These are phyloP conservation scores for Eucalyptus pauciflora DNA, from an alignment of 345 rosid species.

Conservation along the genomic window DNA sequence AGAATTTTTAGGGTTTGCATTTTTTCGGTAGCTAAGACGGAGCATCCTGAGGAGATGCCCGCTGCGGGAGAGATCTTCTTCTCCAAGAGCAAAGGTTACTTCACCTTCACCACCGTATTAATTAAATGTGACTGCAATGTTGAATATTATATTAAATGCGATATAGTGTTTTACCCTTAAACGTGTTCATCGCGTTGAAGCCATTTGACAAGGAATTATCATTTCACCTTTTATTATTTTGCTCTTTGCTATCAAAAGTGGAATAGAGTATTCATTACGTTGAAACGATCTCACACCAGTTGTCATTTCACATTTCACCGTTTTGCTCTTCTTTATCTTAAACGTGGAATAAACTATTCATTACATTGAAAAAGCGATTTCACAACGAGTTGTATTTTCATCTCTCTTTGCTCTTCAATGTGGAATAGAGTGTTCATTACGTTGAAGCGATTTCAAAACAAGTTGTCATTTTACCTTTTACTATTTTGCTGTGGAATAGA, in stretches of 20 bases:
- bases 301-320: rapidly evolving
- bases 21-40: background rate
- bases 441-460: too few species aligned
- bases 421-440: background rate
- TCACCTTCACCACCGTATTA: background rate
- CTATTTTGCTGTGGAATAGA: rapidly evolving
- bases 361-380: too few species aligned
- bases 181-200: background rate
- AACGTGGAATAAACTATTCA: too few species aligned
- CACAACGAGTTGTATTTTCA: background rate
- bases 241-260: too few species aligned
- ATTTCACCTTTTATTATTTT: background rate
- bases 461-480: too few species aligned
- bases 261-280: background rate
- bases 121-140: too few species aligned
- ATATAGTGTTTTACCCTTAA: too few species aligned
- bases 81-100: too few species aligned
- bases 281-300: background rate
- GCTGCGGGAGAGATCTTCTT: background rate
- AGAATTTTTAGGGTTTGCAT: background rate
- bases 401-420: too few species aligned
- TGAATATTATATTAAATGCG: too few species aligned
- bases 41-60: background rate
- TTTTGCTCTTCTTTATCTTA: background rate
- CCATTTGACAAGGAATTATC: background rate